These are phyloP conservation scores for Candida chauliodis DNA, from an alignment of 805 yeast species.

Conservation along the genomic window DNA sequence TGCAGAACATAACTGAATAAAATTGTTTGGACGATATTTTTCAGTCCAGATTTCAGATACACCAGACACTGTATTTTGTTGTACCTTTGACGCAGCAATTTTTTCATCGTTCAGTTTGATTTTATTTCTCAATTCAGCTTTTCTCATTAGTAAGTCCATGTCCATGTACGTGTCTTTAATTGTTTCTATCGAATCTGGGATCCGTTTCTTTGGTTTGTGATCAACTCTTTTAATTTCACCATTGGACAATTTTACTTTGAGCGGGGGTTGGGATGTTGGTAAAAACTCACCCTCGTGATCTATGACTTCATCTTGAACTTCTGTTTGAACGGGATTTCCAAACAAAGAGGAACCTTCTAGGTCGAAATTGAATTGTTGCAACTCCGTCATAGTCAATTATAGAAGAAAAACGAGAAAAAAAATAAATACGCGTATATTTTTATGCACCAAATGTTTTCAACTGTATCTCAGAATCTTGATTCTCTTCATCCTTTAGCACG, in stretches of 20 bases:
- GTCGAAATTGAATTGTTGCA: constrained; percentile 1
- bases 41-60: constrained; percentile 32
- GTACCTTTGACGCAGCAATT: constrained; percentile 5
- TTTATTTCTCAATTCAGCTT: constrained; percentile 16
- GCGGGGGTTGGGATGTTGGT: constrained; percentile 7
- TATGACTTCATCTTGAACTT: neutral
- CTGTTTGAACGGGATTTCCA: neutral
- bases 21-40: constrained; percentile 34
- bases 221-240: constrained; percentile 16
- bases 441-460: constrained; percentile 24
- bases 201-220: constrained; percentile 8
- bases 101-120: constrained; percentile 14
- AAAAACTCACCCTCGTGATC: neutral
- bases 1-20: constrained; percentile 37
- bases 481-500: constrained; percentile 1
- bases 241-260: constrained; percentile 17
- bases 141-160: constrained; percentile 19
- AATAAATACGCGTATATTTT: constrained; percentile 2
- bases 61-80: constrained; percentile 1
- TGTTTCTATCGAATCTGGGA: neutral
- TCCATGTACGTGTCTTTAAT: constrained; percentile 12
- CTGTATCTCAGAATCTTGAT: constrained; percentile 14
- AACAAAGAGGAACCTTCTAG: constrained; percentile 3
- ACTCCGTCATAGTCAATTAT: neutral
- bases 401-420: neutral